Evolutionary conservation across 495 filamentous ascomycete species (phyloP), one percentile per base, ranked within the genome.

Genomic region (Neurospora terricola): DNA sequence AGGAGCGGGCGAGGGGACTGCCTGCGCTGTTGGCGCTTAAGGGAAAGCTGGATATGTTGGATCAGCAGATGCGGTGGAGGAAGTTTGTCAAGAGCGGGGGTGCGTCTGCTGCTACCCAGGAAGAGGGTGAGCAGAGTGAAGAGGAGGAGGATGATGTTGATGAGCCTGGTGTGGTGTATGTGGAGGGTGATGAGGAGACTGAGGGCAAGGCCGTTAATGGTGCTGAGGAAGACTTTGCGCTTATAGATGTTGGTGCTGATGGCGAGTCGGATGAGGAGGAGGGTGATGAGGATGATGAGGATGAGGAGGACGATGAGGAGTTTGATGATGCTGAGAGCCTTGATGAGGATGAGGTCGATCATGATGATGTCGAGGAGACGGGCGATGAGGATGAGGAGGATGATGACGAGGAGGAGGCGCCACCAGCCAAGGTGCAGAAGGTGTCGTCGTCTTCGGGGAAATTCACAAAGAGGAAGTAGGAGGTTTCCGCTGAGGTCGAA

Each of bases 21-120:
- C 88, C 92, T 34, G 91, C 90, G 59, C 83, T 99, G 40, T 85
- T 98, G 30, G 85, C 92, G n/a, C 86, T 99, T 36, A 96, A 97
- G 83, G 94, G 94, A 16, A 94, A 96, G 79, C 87, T 98, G 11
- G 95, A 98, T 78, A 91, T 98, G 89, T 83, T 97, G 66, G 88
- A 93, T 72, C 90, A 93, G 12, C 96, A 99, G 81, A 87, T 97
- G 72, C 88, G 93, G 74, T 81, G 97, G 74, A 86, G 96, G 38
- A 89, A 90, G 72, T 86, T 84, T 21, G 86, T 93, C 78, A 87
- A 88, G 74, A 72, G 4, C n/a, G 72, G 71, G 69, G 72, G 75
- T 69, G 69, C 76, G 37, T 38, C 75, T 69, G 74, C 86, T 76
- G 85, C 88, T 73, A 38, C 39, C 12, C 14, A 40, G 39, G 82